phyloP scores from a whole-genome alignment of 2,329 filamentous ascomycete genomes.

The Metarhizium robertsii region DNA sequence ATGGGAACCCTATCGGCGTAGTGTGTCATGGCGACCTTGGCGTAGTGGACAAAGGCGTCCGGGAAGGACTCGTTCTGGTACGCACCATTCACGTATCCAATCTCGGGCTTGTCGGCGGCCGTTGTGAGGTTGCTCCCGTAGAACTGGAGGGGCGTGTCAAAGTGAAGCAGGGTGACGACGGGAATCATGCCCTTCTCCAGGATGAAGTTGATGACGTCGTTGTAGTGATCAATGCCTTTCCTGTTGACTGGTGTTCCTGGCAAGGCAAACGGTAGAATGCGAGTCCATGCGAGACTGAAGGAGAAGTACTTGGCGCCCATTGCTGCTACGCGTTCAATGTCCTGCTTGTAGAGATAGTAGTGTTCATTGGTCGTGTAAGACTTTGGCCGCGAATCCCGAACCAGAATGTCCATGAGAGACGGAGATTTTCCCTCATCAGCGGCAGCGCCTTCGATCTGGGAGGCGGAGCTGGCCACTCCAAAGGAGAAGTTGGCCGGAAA shows the following conservation, averaged over 20 bases:
- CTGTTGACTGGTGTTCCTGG: constrained; percentile 41
- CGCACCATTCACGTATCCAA: constrained; percentile 32
- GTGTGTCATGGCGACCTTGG: constrained; percentile 39
- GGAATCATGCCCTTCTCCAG: constrained; percentile 40
- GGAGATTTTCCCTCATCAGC: constrained; percentile 33
- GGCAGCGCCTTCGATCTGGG: constrained; percentile 36
- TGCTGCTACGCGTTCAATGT: constrained; percentile 41
- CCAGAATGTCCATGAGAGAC: constrained; percentile 31
- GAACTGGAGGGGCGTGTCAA: constrained; percentile 37
- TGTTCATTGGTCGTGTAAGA: constrained; percentile 36
- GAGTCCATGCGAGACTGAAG: constrained; percentile 42
- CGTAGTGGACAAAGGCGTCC: constrained; percentile 43
- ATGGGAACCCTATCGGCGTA: constrained; percentile 41
- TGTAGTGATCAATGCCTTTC: constrained; percentile 41
- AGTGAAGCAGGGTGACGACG: constrained; percentile 37
- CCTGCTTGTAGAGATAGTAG: constrained; percentile 48
- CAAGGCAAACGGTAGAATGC: constrained; percentile 41
- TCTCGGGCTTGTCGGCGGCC: constrained; percentile 12
- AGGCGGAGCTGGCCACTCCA: constrained; percentile 38
- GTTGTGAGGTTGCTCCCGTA: constrained; percentile 22
- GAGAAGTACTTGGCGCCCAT: constrained; percentile 42
- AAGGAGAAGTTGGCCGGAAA: constrained; percentile 39
- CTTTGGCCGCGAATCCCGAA: constrained; percentile 15
- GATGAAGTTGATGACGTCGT: constrained; percentile 41
- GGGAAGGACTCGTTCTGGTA: constrained; percentile 37